Percentiles rank a stretch among this genome's conserved stretches.
Evolutionary conservation across 768 basidiomycete species (phyloP).

Genomic region (Collybiopsis luxurians): DNA sequence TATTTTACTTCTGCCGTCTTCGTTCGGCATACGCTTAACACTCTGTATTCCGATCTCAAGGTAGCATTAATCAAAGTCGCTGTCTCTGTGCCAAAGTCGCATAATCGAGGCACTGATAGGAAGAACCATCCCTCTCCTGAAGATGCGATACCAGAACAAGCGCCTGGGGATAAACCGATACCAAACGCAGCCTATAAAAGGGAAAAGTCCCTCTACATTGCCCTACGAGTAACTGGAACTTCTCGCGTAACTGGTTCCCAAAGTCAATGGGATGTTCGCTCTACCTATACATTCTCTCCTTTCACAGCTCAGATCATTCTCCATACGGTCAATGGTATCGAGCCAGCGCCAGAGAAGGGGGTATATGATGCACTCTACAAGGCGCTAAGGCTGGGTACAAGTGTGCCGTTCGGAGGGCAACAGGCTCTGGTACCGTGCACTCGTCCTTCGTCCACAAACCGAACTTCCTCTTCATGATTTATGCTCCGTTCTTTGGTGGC

Average conservation of each 20-base stretch:
- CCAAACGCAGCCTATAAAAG: neutral
- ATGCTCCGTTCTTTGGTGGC: too few relatives aligned
- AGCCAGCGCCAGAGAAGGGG: constrained; percentile 2
- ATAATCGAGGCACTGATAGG: too few relatives aligned
- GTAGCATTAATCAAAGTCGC: neutral
- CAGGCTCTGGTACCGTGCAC: too few relatives aligned
- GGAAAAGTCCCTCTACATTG: constrained; percentile 3
- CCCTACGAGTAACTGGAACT: neutral
- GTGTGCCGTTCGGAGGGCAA: too few relatives aligned
- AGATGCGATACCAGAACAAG: too few relatives aligned
- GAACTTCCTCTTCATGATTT: too few relatives aligned
- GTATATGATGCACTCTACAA: neutral
- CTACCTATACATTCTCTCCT: constrained; percentile 1
- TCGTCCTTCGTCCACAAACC: too few relatives aligned
- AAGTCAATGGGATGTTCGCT: constrained; percentile 3
- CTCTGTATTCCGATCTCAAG: neutral
- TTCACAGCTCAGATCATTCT: neutral
- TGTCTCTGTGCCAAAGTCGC: neutral
- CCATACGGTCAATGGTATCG: constrained; percentile 3
- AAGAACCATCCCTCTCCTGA: too few relatives aligned
- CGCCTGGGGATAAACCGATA: neutral
- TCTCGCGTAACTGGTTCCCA: neutral
- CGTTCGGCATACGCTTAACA: constrained; percentile 4
- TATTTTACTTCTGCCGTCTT: constrained; percentile 1
- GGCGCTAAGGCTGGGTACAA: neutral